A percentile compares a stretch with the other conserved stretches of the same genome.
Conservation (phyloP, 2,329 filamentous ascomycete species). For the Didymella pinodella region DNA sequence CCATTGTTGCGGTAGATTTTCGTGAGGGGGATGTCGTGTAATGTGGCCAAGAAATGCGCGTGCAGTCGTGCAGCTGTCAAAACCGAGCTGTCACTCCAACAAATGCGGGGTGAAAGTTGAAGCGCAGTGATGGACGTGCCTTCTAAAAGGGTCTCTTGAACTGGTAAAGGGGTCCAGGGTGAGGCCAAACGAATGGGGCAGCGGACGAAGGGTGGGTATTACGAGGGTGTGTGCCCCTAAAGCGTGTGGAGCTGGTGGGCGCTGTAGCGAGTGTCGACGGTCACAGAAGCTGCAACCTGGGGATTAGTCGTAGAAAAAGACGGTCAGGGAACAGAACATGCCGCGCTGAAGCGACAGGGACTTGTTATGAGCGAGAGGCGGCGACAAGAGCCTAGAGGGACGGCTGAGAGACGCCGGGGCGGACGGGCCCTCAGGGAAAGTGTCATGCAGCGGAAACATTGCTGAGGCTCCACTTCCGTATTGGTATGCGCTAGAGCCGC, state of each 20-base stretch:
- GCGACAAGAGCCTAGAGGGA: background rate
- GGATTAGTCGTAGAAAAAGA: conserved; percentile 8
- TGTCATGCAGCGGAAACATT: conserved; percentile 2
- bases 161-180: conserved; percentile 5
- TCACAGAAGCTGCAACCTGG: conserved; percentile 12
- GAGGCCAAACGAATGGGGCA: conserved; percentile 17
- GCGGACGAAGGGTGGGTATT: conserved; percentile 3
- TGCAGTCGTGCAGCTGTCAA: conserved; percentile 35
- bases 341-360: conserved; percentile 11
- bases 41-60: conserved; percentile 37
- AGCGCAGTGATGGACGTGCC: conserved; percentile 2
- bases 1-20: conserved; percentile 36
- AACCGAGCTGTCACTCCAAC: conserved; percentile 14
- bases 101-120: background rate
- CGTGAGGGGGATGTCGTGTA: conserved; percentile 40
- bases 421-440: conserved; percentile 6
- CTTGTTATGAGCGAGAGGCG: conserved; percentile 12
- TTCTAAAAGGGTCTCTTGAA: conserved; percentile 5
- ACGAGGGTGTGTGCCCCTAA: conserved; percentile 17
- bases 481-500: conserved; percentile 12
- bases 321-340: conserved; percentile 16
- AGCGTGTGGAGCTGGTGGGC: conserved; percentile 10
- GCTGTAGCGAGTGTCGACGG: conserved; percentile 19
- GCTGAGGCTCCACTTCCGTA: conserved; percentile 4
- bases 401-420: conserved; percentile 7